These are phyloP conservation scores for Torrubiellomyces zombiae DNA, from an alignment of 2,329 filamentous ascomycete genomes.

Conservation along the genomic window DNA sequence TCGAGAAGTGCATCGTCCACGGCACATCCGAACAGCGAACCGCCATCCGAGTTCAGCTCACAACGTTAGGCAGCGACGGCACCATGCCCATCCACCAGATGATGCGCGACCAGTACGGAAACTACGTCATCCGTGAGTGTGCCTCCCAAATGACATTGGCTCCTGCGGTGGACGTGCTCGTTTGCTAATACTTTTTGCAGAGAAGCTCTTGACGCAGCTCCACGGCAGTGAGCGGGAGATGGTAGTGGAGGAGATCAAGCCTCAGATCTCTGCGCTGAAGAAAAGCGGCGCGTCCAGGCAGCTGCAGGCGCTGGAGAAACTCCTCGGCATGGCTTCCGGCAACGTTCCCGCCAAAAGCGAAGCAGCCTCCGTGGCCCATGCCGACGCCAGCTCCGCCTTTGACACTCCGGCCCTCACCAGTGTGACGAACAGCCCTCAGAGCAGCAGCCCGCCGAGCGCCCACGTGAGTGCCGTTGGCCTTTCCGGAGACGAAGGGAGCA, in stretches of 20 bases:
- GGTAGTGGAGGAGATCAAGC: constrained; percentile 47
- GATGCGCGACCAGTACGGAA: constrained; percentile 84
- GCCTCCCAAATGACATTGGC: background rate
- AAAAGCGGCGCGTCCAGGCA: constrained; percentile 50
- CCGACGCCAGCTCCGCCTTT: constrained; percentile 33
- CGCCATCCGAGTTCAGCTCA: constrained; percentile 49
- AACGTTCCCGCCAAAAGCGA: constrained; percentile 9
- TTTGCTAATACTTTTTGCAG: constrained; percentile 27
- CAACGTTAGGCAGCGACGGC: constrained; percentile 42
- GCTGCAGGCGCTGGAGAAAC: constrained; percentile 19
- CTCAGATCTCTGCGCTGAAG: constrained; percentile 44
- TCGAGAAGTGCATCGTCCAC: constrained; percentile 74
- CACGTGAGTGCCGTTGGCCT: constrained; percentile 36
- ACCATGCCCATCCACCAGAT: constrained; percentile 55
- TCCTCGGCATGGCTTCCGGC: constrained; percentile 11
- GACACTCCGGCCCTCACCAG: constrained; percentile 52
- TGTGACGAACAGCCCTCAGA: constrained; percentile 53
- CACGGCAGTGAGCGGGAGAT: constrained; percentile 39
- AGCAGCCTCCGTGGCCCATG: constrained; percentile 22
- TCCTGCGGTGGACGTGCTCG: background rate
- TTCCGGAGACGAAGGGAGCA: constrained; percentile 12
- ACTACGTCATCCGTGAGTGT: constrained; percentile 85
- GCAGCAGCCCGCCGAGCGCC: constrained; percentile 47
- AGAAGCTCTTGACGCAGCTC: constrained; percentile 58
- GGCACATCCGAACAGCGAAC: constrained; percentile 53